Evolutionary conservation across 352 stramenopile species (phyloP).

Genomic region (Globisporangium paddicum): DNA sequence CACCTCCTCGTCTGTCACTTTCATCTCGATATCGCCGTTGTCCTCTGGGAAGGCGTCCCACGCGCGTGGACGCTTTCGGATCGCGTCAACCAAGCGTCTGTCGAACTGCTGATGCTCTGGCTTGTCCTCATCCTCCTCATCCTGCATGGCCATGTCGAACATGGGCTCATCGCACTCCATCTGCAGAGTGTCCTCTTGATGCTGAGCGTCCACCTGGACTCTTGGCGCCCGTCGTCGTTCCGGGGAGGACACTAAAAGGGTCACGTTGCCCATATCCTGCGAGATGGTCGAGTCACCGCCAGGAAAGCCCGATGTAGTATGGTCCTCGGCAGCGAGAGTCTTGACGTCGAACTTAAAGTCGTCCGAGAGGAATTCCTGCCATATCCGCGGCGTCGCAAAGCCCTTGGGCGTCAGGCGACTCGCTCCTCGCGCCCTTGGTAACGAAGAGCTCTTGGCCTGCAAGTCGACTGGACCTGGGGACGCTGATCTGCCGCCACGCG

Average conservation of each 20-base stretch:
- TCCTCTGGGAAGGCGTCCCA: background rate
- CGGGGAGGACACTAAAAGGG: background rate
- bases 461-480: background rate
- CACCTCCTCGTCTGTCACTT: background rate
- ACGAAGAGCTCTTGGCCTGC: slow-evolving; percentile 7
- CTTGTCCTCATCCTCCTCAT: slow-evolving; percentile 1
- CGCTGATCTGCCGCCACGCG: slow-evolving; percentile 15
- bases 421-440: slow-evolving; percentile 17
- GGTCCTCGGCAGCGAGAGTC: background rate
- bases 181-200: background rate
- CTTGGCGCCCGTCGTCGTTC: background rate
- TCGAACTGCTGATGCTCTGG: background rate
- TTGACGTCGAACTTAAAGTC: slow-evolving; percentile 63
- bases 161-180: slow-evolving; percentile 10
- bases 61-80: background rate
- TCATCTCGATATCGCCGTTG: background rate
- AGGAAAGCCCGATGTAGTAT: background rate
- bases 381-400: slow-evolving; percentile 46
- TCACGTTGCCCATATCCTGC: slow-evolving; percentile 11
- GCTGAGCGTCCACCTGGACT: background rate
- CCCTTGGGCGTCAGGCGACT: slow-evolving; percentile 4
- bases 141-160: background rate
- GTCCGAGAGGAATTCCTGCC: slow-evolving; percentile 67
- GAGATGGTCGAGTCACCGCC: slow-evolving; percentile 10
- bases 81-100: background rate